A percentile compares a stretch with the other conserved stretches of the same genome.
These are phyloP conservation scores for Pythium brachiatum DNA, from an alignment of 352 stramenopile genomes.

Conservation along the genomic window DNA sequence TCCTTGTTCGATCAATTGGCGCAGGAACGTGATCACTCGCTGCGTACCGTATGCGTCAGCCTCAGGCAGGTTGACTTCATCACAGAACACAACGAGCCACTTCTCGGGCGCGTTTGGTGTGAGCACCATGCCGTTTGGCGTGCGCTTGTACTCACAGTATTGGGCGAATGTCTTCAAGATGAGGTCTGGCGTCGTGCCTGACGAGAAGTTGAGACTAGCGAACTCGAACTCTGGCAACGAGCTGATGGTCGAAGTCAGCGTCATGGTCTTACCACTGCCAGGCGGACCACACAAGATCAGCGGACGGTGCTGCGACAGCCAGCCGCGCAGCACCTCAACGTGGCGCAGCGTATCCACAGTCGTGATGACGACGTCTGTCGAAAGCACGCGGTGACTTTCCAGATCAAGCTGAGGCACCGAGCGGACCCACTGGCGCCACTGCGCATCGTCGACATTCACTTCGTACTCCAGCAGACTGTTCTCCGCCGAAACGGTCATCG, in stretches of 20 bases:
- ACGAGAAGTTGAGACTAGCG: constrained; percentile 99
- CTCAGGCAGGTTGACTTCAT: constrained; percentile 99
- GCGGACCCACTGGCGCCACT: constrained; percentile 95
- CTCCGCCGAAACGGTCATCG: constrained; percentile 41
- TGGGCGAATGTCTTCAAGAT: constrained; percentile 99
- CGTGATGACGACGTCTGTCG: constrained; percentile 98
- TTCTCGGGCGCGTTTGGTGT: constrained; percentile 92
- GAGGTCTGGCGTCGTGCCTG: constrained; percentile 96
- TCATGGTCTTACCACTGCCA: constrained; percentile 99
- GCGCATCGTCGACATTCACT: constrained; percentile 95
- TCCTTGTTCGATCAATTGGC: constrained; percentile 97
- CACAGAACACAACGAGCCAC: constrained; percentile 99
- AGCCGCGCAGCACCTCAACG: constrained; percentile 96
- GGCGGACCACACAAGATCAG: constrained; percentile 98
- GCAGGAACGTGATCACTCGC: constrained; percentile 98
- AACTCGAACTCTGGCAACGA: constrained; percentile 98
- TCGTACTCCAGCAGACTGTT: constrained; percentile 95
- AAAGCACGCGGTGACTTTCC: constrained; percentile 95
- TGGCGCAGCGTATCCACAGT: constrained; percentile 99
- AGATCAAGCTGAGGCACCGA: constrained; percentile 98
- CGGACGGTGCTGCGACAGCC: constrained; percentile 95
- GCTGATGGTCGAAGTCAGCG: constrained; percentile 96
- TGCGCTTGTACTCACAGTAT: constrained; percentile 99
- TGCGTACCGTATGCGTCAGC: constrained; percentile 99
- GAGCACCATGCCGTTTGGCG: constrained; percentile 95